Evolutionary conservation across 129 eudicot species (phyloP).

Genomic region (Solidago caesia): DNA sequence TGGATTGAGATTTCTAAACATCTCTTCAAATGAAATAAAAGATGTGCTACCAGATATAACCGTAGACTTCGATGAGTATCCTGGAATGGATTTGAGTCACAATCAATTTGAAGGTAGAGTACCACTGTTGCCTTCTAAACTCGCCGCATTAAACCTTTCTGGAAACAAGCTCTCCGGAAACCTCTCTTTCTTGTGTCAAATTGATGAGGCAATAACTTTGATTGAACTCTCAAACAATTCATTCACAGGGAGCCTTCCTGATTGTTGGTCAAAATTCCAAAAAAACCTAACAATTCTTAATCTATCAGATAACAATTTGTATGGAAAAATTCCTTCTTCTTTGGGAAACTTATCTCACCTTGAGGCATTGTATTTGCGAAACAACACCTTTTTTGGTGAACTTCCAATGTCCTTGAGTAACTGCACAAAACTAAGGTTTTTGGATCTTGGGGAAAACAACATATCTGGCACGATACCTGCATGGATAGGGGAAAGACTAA

Average conservation of each 20-base stretch:
- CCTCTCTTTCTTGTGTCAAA: too few relatives aligned
- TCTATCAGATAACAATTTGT: conserved; percentile 29
- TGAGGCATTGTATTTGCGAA: neutral
- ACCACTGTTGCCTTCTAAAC: neutral
- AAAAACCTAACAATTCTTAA: conserved; percentile 9
- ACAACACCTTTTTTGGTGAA: conserved; percentile 30
- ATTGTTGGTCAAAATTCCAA: conserved; percentile 19
- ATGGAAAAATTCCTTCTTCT: conserved; percentile 30
- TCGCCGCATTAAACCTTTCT: conserved; percentile 18
- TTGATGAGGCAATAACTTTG: too few relatives aligned
- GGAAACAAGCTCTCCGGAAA: too few relatives aligned
- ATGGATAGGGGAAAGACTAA: conserved; percentile 36
- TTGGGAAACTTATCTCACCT: conserved; percentile 18
- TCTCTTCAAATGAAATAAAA: too few relatives aligned
- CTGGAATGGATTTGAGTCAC: conserved; percentile 30
- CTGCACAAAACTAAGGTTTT: conserved; percentile 18
- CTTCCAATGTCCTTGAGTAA: conserved; percentile 26
- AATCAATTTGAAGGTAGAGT: conserved; percentile 15
- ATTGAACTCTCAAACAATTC: conserved; percentile 36
- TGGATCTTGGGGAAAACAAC: conserved; percentile 31
- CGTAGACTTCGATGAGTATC: neutral
- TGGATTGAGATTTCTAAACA: too few relatives aligned
- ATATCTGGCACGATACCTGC: conserved; percentile 26
- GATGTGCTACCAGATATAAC: conserved; percentile 21
- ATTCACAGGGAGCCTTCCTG: conserved; percentile 28